phyloP scores from a whole-genome alignment of 176 grass and related monocot species.

The Phoenix dactylifera region DNA sequence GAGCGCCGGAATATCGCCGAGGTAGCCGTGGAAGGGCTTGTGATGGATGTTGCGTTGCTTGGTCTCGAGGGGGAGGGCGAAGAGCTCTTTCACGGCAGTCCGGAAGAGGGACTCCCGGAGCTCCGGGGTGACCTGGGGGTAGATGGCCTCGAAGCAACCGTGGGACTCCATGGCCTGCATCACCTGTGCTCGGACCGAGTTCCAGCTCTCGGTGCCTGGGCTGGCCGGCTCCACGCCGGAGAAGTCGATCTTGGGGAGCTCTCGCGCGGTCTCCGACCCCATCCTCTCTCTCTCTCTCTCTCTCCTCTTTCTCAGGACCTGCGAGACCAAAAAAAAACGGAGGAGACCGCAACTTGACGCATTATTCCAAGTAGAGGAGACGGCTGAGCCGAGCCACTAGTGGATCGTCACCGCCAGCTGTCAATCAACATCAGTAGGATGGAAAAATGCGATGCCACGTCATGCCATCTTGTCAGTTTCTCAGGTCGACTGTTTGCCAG shows the following conservation, averaged over 20 bases:
- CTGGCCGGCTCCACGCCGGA: neutral
- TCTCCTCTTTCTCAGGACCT: no score
- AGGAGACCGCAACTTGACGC: no score
- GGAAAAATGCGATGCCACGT: no score
- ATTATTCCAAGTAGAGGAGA: no score
- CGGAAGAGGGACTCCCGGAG: conserved; percentile 2
- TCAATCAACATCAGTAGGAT: no score
- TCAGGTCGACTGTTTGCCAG: no score
- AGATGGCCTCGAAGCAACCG: conserved; percentile 15
- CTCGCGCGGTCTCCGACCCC: neutral
- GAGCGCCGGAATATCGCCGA: conserved; percentile 2
- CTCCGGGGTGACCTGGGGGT: neutral
- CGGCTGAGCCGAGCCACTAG: no score
- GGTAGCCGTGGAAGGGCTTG: neutral
- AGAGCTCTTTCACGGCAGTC: neutral
- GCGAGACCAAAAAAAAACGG: no score
- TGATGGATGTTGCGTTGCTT: conserved; percentile 1
- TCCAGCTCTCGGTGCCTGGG: neutral
- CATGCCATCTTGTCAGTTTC: no score
- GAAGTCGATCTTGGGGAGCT: conserved; percentile 10
- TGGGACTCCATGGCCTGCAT: neutral
- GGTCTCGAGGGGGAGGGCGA: conserved; percentile 6
- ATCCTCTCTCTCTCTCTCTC: neutral
- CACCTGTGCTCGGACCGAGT: neutral
- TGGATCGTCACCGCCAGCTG: no score